Evolutionary conservation across 805 yeast genomes (phyloP), one percentile per base, ranked within the genome.

Genomic region (Torulaspora microellipsoides): DNA sequence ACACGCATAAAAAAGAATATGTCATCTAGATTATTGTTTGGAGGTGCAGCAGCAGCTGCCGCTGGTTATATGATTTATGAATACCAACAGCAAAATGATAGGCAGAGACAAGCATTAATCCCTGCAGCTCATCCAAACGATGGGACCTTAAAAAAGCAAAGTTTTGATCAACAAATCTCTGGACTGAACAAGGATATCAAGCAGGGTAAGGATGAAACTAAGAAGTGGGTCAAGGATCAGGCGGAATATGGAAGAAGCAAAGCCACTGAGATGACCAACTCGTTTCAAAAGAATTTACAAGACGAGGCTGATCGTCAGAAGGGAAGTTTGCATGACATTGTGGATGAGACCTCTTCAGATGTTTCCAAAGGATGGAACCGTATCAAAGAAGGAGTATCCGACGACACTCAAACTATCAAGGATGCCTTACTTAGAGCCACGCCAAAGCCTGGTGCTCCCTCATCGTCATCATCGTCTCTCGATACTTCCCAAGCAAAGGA

Each of bases 1-100:
- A n/a, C n/a, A n/a, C n/a, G 25, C 25, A 20, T 20, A 7, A 20
- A 28, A 15, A 11, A 36, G 31, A 29, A 31, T 15, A 52, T 55
- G 61, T 52, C 58, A 31, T 44, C 54, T 14, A 58, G 54, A 51
- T 43, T 54, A 33, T 43, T 58, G 15, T 40, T 58, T 31, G 60
- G 61, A 12, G 52, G 60, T 14, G 59, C 54, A 23, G 63, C 60
- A 14, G 53, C 50, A 3, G 51, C 54, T 1, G 55, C 60, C n/a
- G 56, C 62, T 8, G 60, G 59, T 15, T 56, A 56, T 13, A 45
- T 55, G 35, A 40, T 51, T 13, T 57, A 57, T 44, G 60, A 57
- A 45, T 52, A 55, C 39, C 54, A 48, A 32, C 47, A 45, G 27
- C 56, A 52, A 29, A 46, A 49, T 34, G 49, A 48, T 31, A 49